Conservation (phyloP, 139 green algal genomes). For the Ulvella scutata region DNA sequence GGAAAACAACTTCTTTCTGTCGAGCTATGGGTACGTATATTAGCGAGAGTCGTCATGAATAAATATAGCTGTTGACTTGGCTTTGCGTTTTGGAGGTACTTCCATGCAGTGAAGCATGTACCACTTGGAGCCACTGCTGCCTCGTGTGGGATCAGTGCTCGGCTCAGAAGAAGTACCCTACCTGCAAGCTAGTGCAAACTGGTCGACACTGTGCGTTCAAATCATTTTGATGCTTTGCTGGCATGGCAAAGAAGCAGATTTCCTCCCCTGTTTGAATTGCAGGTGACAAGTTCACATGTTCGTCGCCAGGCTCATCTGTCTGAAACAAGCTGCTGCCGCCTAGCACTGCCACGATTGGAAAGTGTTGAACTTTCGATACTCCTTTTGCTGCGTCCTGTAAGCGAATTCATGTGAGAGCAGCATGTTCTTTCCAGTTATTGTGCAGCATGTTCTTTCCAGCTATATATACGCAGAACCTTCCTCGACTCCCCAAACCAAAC, state of each 20-base stretch:
- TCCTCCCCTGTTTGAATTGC: neutral
- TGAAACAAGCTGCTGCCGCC: neutral
- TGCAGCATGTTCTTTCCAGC: too few relatives aligned
- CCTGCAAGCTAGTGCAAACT: neutral
- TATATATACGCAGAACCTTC: too few relatives aligned
- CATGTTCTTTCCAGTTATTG: neutral
- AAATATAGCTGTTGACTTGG: too few relatives aligned
- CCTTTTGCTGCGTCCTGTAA: neutral
- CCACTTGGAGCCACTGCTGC: too few relatives aligned
- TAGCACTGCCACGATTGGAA: neutral
- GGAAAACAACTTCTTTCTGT: too few relatives aligned
- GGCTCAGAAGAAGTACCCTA: neutral
- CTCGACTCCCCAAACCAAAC: too few relatives aligned
- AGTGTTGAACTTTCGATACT: neutral
- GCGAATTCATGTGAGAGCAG: neutral
- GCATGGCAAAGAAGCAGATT: conserved; percentile 3
- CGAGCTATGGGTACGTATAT: too few relatives aligned
- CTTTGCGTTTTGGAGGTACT: too few relatives aligned
- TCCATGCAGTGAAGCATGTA: too few relatives aligned
- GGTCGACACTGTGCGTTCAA: neutral
- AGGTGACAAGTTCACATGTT: neutral
- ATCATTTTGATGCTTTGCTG: neutral
- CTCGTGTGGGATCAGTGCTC: too few relatives aligned
- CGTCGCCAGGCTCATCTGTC: neutral
- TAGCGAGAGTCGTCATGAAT: too few relatives aligned